Conservation (phyloP, 441 rosid species). For the Mallotus repandus region DNA sequence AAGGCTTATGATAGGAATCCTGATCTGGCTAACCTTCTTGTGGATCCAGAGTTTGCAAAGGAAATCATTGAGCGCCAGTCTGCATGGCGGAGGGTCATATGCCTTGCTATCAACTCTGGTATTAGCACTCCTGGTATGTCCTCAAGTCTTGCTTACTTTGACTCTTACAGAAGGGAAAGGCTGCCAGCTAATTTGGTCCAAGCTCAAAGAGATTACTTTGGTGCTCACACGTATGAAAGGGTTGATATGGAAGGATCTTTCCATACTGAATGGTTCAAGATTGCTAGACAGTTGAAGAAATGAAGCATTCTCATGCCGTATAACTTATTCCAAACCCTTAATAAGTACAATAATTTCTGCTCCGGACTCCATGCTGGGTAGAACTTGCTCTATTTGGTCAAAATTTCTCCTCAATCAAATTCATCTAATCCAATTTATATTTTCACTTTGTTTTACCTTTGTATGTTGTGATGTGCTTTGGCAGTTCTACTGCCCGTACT, state of each 20-base stretch:
- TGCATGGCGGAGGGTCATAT: constrained; percentile 89
- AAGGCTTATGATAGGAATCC: constrained; percentile 85
- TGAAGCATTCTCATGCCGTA: constrained; percentile 19
- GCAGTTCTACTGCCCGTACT: constrained; percentile 5
- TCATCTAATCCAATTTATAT: constrained; percentile 7
- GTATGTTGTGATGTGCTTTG: constrained; percentile 19
- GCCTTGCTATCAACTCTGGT: constrained; percentile 82
- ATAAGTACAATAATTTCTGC: constrained; percentile 33
- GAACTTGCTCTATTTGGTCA: constrained; percentile 15
- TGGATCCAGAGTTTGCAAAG: constrained; percentile 91
- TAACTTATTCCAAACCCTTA: constrained; percentile 12
- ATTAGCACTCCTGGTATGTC: constrained; percentile 97
- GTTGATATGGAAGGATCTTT: constrained; percentile 77
- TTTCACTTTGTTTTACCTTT: not conserved
- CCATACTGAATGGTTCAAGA: constrained; percentile 97
- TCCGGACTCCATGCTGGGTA: constrained; percentile 18
- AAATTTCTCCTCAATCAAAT: constrained; percentile 13
- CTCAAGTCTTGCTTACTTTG: constrained; percentile 89
- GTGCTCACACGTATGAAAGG: constrained; percentile 94
- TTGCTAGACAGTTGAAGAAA: constrained; percentile 60
- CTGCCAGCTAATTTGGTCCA: constrained; percentile 90
- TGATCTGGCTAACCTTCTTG: constrained; percentile 81
- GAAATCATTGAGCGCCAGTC: constrained; percentile 85
- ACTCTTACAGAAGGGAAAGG: constrained; percentile 75
- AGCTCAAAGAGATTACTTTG: constrained; percentile 91